Base-by-base conservation (phyloP, 495 filamentous ascomycete species). In the Amorphotheca resinae region DNA sequence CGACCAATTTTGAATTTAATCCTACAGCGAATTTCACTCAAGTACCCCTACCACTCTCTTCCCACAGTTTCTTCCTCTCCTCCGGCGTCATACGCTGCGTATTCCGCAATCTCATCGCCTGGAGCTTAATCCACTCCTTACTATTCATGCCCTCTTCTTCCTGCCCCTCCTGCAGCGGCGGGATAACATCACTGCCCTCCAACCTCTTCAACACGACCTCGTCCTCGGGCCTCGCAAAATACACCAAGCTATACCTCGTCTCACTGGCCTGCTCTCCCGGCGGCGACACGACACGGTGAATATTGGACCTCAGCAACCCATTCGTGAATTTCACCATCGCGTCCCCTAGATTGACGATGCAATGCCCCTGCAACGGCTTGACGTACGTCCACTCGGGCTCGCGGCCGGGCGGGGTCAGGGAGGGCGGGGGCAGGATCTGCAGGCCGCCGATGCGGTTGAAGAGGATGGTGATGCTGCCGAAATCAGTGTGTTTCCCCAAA, bases 391-490 rank as follows among this genome's bases (percentile, higher is more conserved):
- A 82, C 22, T 69, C 59, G 15, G 67, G 65, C 11, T 64, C 60
- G 0, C 43, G 49, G 3, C 53, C 56, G 6, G 50, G 37, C 1
- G 57, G 49, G 26, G 49, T 47, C 34, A 76, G 72, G 48, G 73
- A 66, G 0, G 70, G 73, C 41, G 76, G 73, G 43, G 69, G 70
- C 0, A 66, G 63, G 12, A 94, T 87, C 62, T 96, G 87, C 41
- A 95, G 56, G 0, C 89, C 89, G 0, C 89, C 89, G 18, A 76
- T 65, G 21, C 63, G 51, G 62, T 95, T 89, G 63, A 96, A 95
- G n/a, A 96, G 70, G 17, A 93, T 59, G 1, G 87, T 95, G 49
- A 94, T 70, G 0, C 75, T 82, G 1, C 87, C 89, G 51, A 94
- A 94, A 52, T 95, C 89, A 15, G 79, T 84, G 55, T 95, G 89